Conservation (phyloP, 2,329 filamentous ascomycete species). For the Madurella mycetomatis region DNA sequence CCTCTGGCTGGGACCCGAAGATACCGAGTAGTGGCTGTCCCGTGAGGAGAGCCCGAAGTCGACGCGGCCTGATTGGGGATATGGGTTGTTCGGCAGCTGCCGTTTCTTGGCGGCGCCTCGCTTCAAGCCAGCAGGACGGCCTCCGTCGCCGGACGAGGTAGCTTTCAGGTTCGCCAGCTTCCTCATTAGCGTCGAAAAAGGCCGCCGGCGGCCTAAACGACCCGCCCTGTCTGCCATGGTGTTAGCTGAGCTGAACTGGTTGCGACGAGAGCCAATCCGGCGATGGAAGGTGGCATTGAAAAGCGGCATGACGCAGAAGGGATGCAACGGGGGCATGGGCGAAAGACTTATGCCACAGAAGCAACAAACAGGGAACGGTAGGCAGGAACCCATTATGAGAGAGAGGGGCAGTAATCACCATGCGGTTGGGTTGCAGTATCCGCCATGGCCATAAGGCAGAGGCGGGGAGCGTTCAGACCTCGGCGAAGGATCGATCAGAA, state of each 20-base stretch:
- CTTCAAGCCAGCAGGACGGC: conserved; percentile 39
- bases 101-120: conserved; percentile 53
- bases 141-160: conserved; percentile 57
- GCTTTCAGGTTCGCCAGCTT: conserved; percentile 82
- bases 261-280: background rate
- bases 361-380: background rate
- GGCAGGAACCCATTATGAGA: background rate
- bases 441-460: conserved; percentile 27
- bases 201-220: conserved; percentile 65
- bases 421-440: conserved; percentile 26
- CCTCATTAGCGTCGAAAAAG: conserved; percentile 92
- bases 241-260: conserved; percentile 29
- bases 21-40: conserved; percentile 51
- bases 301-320: conserved; percentile 1
- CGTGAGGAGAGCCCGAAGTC: conserved; percentile 28
- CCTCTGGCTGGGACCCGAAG: conserved; percentile 50
- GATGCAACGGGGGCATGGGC: conserved; percentile 1
- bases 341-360: background rate
- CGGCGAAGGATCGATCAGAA: background rate
- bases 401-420: conserved; percentile 22
- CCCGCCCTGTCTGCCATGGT: conserved; percentile 58
- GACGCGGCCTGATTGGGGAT: conserved; percentile 71
- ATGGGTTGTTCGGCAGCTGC: conserved; percentile 68
- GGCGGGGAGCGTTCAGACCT: background rate
- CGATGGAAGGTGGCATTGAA: background rate